A percentile compares a stretch with the other conserved stretches of the same genome.
phyloP scores from a whole-genome alignment of 2,329 filamentous ascomycete genomes.

The Metarhizium brunneum region DNA sequence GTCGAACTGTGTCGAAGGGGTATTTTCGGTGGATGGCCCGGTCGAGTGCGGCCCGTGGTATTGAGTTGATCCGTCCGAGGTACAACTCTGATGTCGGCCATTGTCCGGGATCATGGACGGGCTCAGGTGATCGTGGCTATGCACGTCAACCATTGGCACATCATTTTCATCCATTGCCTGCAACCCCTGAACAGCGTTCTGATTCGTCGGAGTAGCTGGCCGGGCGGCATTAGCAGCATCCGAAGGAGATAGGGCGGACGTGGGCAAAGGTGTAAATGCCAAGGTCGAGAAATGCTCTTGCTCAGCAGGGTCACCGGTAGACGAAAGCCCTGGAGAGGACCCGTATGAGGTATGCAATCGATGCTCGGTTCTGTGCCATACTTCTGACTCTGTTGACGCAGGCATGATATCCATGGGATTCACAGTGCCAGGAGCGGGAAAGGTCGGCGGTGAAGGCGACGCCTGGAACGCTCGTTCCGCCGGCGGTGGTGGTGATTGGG shows the following conservation, averaged over 20 bases:
- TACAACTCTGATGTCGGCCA: constrained; percentile 22
- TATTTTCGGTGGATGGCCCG: constrained; percentile 31
- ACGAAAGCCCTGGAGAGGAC: constrained; percentile 11
- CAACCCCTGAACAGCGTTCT: neutral
- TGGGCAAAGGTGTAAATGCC: constrained; percentile 14
- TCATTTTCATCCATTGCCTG: constrained; percentile 13
- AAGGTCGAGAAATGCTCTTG: constrained; percentile 1
- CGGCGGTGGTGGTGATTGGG: neutral
- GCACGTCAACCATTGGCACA: constrained; percentile 15
- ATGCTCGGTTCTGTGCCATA: constrained; percentile 28
- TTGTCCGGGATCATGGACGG: constrained; percentile 13
- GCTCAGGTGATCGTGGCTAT: constrained; percentile 15
- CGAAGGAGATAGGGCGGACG: constrained; percentile 7
- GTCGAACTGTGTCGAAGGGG: constrained; percentile 36
- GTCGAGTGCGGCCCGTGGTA: constrained; percentile 29
- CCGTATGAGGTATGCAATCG: constrained; percentile 21
- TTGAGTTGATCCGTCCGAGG: constrained; percentile 34
- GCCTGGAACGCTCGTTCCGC: constrained; percentile 8
- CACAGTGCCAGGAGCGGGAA: constrained; percentile 36
- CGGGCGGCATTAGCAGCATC: constrained; percentile 17
- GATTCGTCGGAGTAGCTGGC: constrained; percentile 16
- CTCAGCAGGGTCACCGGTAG: constrained; percentile 1
- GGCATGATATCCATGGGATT: constrained; percentile 48
- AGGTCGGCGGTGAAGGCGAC: constrained; percentile 20
- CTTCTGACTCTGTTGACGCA: constrained; percentile 26